A percentile compares a stretch with the other conserved stretches of the same genome.
phyloP scores from a whole-genome alignment of 305 asterid genomes.

The Petunia hybrid region DNA sequence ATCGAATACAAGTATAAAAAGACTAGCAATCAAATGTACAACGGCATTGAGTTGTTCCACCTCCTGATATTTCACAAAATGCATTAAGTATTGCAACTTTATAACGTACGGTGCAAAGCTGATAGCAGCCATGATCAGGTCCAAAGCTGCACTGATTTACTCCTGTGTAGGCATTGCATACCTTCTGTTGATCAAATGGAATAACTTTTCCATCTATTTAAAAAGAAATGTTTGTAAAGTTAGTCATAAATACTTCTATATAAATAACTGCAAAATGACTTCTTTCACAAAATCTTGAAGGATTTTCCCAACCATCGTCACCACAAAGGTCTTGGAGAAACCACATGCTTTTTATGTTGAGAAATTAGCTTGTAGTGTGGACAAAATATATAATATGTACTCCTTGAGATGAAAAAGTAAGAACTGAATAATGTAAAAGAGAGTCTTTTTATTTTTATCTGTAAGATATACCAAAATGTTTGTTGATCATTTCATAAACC shows the following conservation, averaged over 20 bases:
- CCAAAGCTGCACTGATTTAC: constrained; percentile 29
- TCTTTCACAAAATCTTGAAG: not conserved
- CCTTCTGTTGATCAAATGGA: not conserved
- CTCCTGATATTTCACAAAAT: constrained; percentile 14
- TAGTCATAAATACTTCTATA: not conserved
- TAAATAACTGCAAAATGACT: not conserved
- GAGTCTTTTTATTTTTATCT: too few species aligned
- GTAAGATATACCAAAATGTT: too few species aligned
- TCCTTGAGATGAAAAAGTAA: too few species aligned
- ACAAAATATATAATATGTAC: too few species aligned
- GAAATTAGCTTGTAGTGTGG: not conserved
- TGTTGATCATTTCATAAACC: too few species aligned
- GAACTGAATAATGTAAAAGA: too few species aligned
- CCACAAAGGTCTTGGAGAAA: too few species aligned
- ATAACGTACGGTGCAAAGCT: not conserved
- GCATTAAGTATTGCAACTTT: constrained; percentile 23
- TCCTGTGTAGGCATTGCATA: constrained; percentile 23
- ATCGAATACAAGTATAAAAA: not conserved
- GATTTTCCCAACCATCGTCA: too few species aligned
- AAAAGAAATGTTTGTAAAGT: not conserved
- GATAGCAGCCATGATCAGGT: constrained; percentile 28
- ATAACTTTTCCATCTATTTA: not conserved
- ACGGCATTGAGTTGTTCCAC: constrained; percentile 26
- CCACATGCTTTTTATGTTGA: too few species aligned
- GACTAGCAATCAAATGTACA: constrained; percentile 33